phyloP scores from a whole-genome alignment of 78 protist genomes.

The Creolimax fragrantissima region DNA sequence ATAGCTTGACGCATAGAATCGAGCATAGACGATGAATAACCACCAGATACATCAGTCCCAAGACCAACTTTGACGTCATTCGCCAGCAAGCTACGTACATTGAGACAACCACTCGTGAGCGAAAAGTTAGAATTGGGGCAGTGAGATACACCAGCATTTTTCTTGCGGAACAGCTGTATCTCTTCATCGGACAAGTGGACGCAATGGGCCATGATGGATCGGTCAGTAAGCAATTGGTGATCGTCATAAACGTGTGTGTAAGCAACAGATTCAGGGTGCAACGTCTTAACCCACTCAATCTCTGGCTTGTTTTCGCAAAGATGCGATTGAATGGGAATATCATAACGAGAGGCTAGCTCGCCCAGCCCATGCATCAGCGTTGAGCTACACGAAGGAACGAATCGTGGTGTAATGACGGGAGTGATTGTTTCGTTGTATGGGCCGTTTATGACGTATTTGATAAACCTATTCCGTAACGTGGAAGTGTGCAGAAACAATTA shows the following conservation, averaged over 20 bases:
- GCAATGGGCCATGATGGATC: constrained; percentile 72
- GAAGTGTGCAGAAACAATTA: not conserved
- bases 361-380: constrained; percentile 40
- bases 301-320: constrained; percentile 63
- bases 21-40: constrained; percentile 58
- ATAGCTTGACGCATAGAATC: constrained; percentile 56
- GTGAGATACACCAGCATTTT: constrained; percentile 44
- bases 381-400: constrained; percentile 65
- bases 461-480: not conserved
- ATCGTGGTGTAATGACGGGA: constrained; percentile 68
- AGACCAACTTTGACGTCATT: constrained; percentile 44
- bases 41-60: constrained; percentile 81
- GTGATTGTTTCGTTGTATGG: not conserved
- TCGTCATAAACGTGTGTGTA: constrained; percentile 65
- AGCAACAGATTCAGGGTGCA: constrained; percentile 30
- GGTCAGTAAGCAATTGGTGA: constrained; percentile 40
- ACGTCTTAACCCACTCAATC: constrained; percentile 37
- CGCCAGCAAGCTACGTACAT: constrained; percentile 5
- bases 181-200: constrained; percentile 50
- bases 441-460: not conserved
- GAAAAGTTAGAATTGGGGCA: constrained; percentile 72
- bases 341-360: not conserved
- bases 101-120: not conserved
- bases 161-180: not conserved
- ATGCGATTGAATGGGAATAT: constrained; percentile 56